Evolutionary conservation across 2,329 filamentous ascomycete species (phyloP), one percentile per base, ranked within the genome.

Genomic region (Phialophora chinensis): DNA sequence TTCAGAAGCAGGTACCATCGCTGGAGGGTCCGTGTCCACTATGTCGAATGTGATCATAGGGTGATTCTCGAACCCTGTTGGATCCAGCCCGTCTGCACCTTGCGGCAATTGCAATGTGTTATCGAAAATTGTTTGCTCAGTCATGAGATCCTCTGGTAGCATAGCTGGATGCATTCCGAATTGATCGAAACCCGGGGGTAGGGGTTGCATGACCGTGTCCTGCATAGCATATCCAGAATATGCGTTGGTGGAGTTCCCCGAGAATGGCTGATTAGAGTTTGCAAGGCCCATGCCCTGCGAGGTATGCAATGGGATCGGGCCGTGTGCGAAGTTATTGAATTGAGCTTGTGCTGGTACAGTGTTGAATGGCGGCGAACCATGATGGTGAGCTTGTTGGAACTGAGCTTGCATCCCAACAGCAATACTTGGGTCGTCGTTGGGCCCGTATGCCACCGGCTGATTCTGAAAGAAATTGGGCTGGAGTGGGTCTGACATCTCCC

Each of bases 1-100:
- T 5, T 31, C 50, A 38, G 62, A 10, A 44, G 35, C 14, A 49
- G 67, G 31, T 7, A 56, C 11, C 29, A 60, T 33, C 11, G 53
- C 35, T 12, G 55, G 29, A 35, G 62, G 20, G 52, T 69, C 67
- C 14, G 31, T 47, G 20, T 69, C 67, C 35, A 67, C 65, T 17
- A 67, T 31, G 49, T 65, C 65, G 38, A 69, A 67, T 5, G 47
- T 62, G 49, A 69, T 56, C 33, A 55, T 35, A 4, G 65, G 65
- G 8, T 56, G 53, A 20, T 47, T 54, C 20, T 60, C 56, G 29
- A 67, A 50, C 44, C 35, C 52, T 27, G 62, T 38, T 35, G 59
- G 27, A 17, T 44, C 42, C 23, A 66, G 12, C 3, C 29, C 42
- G 27, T 66, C 62, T 5, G 61, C 14, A 10, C 14, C 62, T 23